Evolutionary conservation across 2,329 filamentous ascomycete species (phyloP).

Genomic region (Dryadomyces quercivorus): DNA sequence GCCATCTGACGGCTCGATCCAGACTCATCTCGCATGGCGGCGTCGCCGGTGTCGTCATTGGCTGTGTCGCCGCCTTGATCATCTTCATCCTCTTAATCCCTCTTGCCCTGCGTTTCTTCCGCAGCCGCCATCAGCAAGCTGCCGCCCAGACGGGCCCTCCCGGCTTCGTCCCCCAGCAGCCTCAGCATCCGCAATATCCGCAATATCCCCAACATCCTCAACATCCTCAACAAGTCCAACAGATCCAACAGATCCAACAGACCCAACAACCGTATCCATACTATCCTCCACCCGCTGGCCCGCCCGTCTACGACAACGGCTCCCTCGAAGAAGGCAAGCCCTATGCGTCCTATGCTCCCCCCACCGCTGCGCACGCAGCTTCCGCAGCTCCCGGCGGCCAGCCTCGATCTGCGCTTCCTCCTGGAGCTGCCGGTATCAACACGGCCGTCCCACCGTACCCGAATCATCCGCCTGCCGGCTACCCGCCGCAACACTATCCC

Average conservation of each 20-base stretch:
- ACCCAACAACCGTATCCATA: not conserved
- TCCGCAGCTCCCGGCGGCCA: too few species aligned
- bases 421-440: slow-evolving; percentile 1
- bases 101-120: slow-evolving; percentile 14
- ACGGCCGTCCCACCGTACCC: not conserved
- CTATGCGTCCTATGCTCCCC: too few species aligned
- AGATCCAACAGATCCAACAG: not conserved
- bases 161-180: not conserved
- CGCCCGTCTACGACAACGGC: slow-evolving; percentile 5
- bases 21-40: slow-evolving; percentile 17
- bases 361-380: too few species aligned
- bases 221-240: not conserved
- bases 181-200: not conserved
- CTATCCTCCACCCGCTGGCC: not conserved
- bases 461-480: not conserved
- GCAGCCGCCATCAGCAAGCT: slow-evolving; percentile 1
- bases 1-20: slow-evolving; percentile 7
- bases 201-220: not conserved
- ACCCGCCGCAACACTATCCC: not conserved
- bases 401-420: not conserved
- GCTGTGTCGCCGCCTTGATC: slow-evolving; percentile 18
- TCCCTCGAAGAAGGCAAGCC: slow-evolving; percentile 9
- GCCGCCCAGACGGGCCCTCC: slow-evolving; percentile 19
- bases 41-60: slow-evolving; percentile 23
- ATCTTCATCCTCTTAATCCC: slow-evolving; percentile 20